Percentiles rank a stretch among this genome's conserved stretches.
Evolutionary conservation across 805 yeast species (phyloP).

Genomic region (Wickerhamiella vanderwaltii): DNA sequence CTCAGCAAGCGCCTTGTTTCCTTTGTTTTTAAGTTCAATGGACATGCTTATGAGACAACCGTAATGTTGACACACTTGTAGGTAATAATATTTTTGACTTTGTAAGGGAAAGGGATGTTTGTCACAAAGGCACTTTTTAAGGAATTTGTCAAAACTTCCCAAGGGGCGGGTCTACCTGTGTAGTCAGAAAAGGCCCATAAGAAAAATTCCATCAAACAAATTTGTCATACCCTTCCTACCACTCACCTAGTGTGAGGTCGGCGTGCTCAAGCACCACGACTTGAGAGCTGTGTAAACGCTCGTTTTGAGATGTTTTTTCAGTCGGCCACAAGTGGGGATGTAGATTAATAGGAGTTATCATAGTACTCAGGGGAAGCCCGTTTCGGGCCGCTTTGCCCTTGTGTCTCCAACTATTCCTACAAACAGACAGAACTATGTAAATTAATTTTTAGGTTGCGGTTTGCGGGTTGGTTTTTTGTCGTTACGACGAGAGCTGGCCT

Average conservation of each 20-base stretch:
- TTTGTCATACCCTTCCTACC: too few species aligned
- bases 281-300: conserved; percentile 3
- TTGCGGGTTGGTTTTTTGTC: background rate
- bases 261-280: background rate
- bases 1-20: conserved; percentile 52
- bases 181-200: too few species aligned
- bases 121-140: too few species aligned
- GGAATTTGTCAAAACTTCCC: too few species aligned
- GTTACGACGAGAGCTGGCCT: conserved; percentile 1
- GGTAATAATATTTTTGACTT: too few species aligned
- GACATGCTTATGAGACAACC: conserved; percentile 7
- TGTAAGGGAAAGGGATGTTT: too few species aligned
- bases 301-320: conserved; percentile 13
- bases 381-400: conserved; percentile 7
- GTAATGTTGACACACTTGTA: background rate
- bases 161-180: too few species aligned
- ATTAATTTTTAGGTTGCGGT: background rate
- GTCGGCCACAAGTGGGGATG: background rate
- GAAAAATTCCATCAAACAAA: too few species aligned
- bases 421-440: background rate
- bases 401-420: conserved; percentile 14
- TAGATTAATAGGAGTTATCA: conserved; percentile 13
- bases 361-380: conserved; percentile 11
- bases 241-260: too few species aligned
- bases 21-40: conserved; percentile 40